Base-by-base conservation (phyloP, 345 rosid species). In the Eucalyptus sp. region DNA sequence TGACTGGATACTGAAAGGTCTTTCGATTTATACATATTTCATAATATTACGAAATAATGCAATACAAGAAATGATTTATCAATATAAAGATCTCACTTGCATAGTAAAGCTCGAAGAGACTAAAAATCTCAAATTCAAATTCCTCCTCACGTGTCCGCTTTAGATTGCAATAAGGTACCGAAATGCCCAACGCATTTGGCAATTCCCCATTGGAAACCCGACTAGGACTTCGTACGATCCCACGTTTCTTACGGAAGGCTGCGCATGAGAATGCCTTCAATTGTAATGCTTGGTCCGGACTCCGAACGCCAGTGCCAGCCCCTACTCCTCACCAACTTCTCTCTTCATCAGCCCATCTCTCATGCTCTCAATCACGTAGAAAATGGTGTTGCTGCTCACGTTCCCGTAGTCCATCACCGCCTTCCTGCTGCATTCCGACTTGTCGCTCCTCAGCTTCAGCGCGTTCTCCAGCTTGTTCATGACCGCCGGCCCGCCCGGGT, bases 221-320 rank as follows among this genome's bases (percentile, higher is more conserved):
- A 3, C 8, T 66, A 54, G 20, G 81, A 71, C 25, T 71, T 9
- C 13, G 46, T 25, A 18, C 24, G 10, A 9, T 18, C 46, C 27
- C 14, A 10, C 81, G 71, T 37, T 50, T 56, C 31, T 64, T 62
- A 87, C 58, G 84, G 93, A n/a, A 96, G 94, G 93, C 97, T 95
- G 83, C 99, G 98, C 83, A 97, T 91, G 89, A 97, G 97, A 56
- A 97, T 94, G 89, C 99, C 99, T 93, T 97, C 98, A 64, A 97
- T 96, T 27, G 99, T 95, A 91, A 95, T 94, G 56, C 99, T 98
- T 8, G 98, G 99, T 15, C 98, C 98, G 79, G 96, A 98, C 7
- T 15, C 98, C 98, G 79, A 96, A 98, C 7, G 99, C 99, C 24
- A 96, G 91, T 11, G 94, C 96, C 27, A 96, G 95, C 48, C 99